A percentile compares a stretch with the other conserved stretches of the same genome.
Evolutionary conservation across 495 filamentous ascomycete genomes (phyloP).

Genomic region (Penicillium robsamsonii): DNA sequence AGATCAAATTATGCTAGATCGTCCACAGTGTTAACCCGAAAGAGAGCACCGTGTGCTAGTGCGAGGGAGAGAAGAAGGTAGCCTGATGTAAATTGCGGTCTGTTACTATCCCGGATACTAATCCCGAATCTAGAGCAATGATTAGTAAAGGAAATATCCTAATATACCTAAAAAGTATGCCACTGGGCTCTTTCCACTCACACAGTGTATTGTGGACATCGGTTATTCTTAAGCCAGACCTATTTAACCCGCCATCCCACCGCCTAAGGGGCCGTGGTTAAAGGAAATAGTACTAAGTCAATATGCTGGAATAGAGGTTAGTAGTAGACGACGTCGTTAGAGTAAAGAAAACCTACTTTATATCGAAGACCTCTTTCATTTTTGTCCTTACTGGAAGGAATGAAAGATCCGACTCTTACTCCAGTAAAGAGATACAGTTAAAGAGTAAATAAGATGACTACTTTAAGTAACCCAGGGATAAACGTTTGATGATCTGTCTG

Average conservation of each 20-base stretch:
- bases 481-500: conserved; percentile 1
- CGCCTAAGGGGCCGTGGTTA: not conserved
- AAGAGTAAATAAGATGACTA: conserved; percentile 13
- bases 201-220: not conserved
- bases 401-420: conserved; percentile 12
- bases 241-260: not conserved
- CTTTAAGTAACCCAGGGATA: conserved; percentile 9
- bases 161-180: not conserved
- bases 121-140: conserved; percentile 2
- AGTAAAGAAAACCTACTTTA: not conserved
- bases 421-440: conserved; percentile 11
- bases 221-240: not conserved
- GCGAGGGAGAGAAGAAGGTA: conserved; percentile 8
- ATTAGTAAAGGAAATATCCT: not conserved
- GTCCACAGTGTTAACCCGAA: not conserved
- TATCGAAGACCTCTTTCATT: conserved; percentile 8
- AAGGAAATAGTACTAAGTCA: not conserved
- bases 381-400: conserved; percentile 7
- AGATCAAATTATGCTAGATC: conserved; percentile 7
- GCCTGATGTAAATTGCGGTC: conserved; percentile 6
- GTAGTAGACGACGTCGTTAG: not conserved
- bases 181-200: not conserved
- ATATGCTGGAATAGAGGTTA: not conserved
- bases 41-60: conserved; percentile 6
- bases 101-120: conserved; percentile 1